phyloP scores from a whole-genome alignment of 2,329 filamentous ascomycete genomes.

The Pseudogymnoascus sp. region DNA sequence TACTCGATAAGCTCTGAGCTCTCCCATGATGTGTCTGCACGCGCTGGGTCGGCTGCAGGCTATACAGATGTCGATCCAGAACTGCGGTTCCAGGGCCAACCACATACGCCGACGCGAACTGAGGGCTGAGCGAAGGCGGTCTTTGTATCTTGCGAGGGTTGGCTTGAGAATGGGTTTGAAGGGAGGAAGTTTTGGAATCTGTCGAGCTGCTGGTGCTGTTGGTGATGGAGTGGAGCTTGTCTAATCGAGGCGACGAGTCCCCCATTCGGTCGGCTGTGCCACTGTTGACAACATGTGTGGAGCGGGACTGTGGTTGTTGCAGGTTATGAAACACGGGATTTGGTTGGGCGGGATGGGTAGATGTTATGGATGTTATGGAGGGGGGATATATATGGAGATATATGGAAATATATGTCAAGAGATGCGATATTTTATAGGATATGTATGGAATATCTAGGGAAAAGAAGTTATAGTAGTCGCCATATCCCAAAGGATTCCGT shows the following conservation, averaged over 20 bases:
- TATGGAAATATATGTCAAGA: background rate
- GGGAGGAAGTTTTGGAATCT: background rate
- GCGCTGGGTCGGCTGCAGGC: constrained; percentile 2
- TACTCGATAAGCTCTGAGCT: constrained; percentile 6
- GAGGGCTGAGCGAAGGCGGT: background rate
- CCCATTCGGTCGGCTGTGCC: constrained; percentile 8
- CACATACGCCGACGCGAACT: background rate
- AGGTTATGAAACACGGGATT: constrained; percentile 3
- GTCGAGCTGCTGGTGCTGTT: background rate
- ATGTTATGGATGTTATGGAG: background rate
- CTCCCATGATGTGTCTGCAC: constrained; percentile 8
- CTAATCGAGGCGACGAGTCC: constrained; percentile 2
- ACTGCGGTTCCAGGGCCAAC: constrained; percentile 7
- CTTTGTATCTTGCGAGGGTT: background rate
- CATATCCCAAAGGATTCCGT: background rate
- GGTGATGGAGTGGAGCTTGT: constrained; percentile 6
- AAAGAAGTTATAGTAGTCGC: background rate
- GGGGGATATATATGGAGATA: too few species aligned
- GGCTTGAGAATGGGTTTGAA: background rate
- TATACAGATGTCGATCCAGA: constrained; percentile 6
- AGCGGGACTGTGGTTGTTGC: background rate
- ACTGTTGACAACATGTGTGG: constrained; percentile 8
- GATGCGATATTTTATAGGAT: background rate
- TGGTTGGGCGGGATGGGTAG: background rate
- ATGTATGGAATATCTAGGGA: background rate